These are phyloP conservation scores for Limonium bicolor DNA, from an alignment of 148 eudicot genomes.

Conservation along the genomic window DNA sequence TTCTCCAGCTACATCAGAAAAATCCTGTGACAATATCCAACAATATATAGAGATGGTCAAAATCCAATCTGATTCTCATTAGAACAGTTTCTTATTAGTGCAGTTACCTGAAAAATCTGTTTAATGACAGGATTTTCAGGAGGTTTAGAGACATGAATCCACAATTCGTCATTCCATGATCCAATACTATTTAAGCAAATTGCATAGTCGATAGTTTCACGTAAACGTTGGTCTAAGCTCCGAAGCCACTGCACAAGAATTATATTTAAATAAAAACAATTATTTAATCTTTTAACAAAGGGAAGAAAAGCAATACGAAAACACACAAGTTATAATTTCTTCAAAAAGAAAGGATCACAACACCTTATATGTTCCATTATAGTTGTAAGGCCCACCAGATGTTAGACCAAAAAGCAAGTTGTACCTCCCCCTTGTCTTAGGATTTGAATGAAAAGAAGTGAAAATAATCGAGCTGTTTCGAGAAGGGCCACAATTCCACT, in stretches of 20 bases:
- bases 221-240: slow-evolving; percentile 85
- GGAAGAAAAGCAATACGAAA: too few species aligned
- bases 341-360: neutral
- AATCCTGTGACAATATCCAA: slow-evolving; percentile 82
- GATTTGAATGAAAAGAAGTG: slow-evolving; percentile 78
- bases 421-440: slow-evolving; percentile 90
- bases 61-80: too few species aligned
- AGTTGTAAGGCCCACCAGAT: slow-evolving; percentile 98
- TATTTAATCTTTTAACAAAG: too few species aligned
- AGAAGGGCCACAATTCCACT: slow-evolving; percentile 91
- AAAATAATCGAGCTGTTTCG: slow-evolving; percentile 87
- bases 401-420: slow-evolving; percentile 93
- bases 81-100: too few species aligned
- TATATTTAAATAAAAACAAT: too few species aligned
- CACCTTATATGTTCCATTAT: slow-evolving; percentile 95
- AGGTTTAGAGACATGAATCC: slow-evolving; percentile 98
- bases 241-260: slow-evolving; percentile 86
- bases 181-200: slow-evolving; percentile 87
- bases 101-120: slow-evolving; percentile 66
- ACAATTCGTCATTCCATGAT: slow-evolving; percentile 53
- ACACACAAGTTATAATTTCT: too few species aligned
- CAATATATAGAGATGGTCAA: too few species aligned
- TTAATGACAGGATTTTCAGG: slow-evolving; percentile 89
- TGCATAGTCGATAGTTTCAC: slow-evolving; percentile 93
- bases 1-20: slow-evolving; percentile 63